Base-by-base conservation (phyloP, 768 basidiomycete species). In the Termitomyces heimii region DNA sequence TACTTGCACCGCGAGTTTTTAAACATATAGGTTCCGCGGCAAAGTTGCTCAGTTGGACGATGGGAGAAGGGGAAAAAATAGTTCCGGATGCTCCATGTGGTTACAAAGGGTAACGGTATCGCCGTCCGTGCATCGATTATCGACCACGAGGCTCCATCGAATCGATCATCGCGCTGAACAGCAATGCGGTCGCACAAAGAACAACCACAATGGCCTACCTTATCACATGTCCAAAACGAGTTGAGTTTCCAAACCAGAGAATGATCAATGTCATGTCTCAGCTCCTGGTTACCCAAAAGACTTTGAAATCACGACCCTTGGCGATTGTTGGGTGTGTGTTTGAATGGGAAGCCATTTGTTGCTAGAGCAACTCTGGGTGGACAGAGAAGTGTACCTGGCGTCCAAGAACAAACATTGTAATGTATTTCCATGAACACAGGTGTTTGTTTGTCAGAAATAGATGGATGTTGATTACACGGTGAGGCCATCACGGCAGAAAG, bases 201-300 rank as follows among this genome's bases (percentile, higher is more conserved):
- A 8, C 7, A 44, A 7, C 13, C n/a, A 29, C n/a, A 31, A 37
- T 28, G 12, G 28, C n/a, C n/a, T n/a, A n/a, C n/a, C n/a, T n/a
- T n/a, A n/a, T n/a, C n/a, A n/a, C n/a, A n/a, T n/a, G n/a, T n/a
- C n/a, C n/a, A n/a, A n/a, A n/a, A n/a, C n/a, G n/a, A n/a, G n/a
- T n/a, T n/a, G n/a, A n/a, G n/a, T n/a, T n/a, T n/a, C n/a, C n/a
- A n/a, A n/a, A n/a, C n/a, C n/a, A n/a, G n/a, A n/a, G n/a, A n/a
- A n/a, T n/a, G n/a, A 53, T 24, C 42, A 53, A 14, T 31, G 29
- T 24, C 32, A 44, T 46, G 56, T 52, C 50, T 57, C 56, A 52
- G 26, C 50, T 52, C 56, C 56, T 57, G 32, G 49, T 35, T 46
- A 57, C 56, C 32, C 4, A 8, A 20, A 20, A 16, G 5, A 18